A percentile compares a stretch with the other conserved stretches of the same genome.
These are phyloP conservation scores for Stropharia rugosoannulata DNA, from an alignment of 768 basidiomycete genomes.

Conservation along the genomic window DNA sequence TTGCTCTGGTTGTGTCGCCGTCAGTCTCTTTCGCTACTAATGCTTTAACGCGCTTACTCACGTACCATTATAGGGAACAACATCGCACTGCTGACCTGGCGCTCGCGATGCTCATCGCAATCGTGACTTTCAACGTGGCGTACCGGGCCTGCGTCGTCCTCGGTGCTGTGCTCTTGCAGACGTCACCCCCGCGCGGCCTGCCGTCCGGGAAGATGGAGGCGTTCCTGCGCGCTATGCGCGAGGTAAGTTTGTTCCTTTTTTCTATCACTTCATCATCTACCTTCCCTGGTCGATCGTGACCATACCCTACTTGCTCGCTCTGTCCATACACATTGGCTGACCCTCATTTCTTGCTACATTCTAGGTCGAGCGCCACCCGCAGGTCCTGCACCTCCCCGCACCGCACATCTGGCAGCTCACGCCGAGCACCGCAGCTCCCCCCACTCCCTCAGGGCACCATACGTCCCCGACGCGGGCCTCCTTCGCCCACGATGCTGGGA, in stretches of 20 bases:
- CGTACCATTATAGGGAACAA: conserved; percentile 33
- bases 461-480: neutral
- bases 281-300: neutral
- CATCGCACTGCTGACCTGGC: conserved; percentile 80
- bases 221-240: conserved; percentile 78
- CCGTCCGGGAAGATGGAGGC: conserved; percentile 73
- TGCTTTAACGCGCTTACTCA: neutral
- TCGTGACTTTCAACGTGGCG: conserved; percentile 79
- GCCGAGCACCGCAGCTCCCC: conserved; percentile 33
- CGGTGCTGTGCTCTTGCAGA: conserved; percentile 87
- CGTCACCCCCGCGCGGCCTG: conserved; percentile 68
- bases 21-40: conserved; percentile 21
- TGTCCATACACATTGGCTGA: neutral
- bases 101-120: conserved; percentile 75
- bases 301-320: too few relatives aligned
- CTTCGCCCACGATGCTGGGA: neutral
- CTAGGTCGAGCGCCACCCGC: conserved; percentile 81
- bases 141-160: conserved; percentile 84
- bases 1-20: conserved; percentile 54
- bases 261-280: neutral
- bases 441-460: neutral
- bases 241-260: conserved; percentile 45
- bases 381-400: conserved; percentile 78
- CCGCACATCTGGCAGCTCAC: conserved; percentile 90
- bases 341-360: neutral